Percentiles rank a stretch among this genome's conserved stretches.
Conservation (phyloP, 208 protist genomes). For the Crithidia bombi region DNA sequence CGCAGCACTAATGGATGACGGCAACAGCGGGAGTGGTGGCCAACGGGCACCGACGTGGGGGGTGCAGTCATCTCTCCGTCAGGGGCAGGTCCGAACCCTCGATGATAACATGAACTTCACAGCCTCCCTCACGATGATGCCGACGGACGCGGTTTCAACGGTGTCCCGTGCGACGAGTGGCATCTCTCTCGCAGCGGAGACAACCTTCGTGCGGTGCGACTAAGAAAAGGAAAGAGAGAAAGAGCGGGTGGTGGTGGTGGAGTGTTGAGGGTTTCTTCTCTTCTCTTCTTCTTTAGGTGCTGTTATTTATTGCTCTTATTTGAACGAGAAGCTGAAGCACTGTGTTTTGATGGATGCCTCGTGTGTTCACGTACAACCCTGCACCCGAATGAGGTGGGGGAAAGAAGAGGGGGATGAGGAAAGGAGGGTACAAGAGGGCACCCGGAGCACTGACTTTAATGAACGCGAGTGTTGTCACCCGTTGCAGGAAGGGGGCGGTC, state of each 20-base stretch:
- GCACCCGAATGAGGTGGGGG: no score
- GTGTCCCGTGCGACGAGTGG: constrained; percentile 18
- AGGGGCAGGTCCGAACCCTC: constrained; percentile 11
- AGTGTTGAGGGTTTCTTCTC: background rate
- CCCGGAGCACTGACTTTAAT: no score
- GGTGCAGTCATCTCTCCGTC: background rate
- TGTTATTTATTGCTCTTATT: background rate
- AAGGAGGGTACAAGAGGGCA: no score
- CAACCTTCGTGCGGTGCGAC: constrained; percentile 13
- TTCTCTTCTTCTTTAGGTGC: background rate
- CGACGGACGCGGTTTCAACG: constrained; percentile 6
- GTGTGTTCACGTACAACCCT: no score
- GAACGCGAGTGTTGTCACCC: background rate
- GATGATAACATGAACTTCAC: constrained; percentile 12
- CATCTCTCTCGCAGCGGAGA: constrained; percentile 18
- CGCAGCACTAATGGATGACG: background rate
- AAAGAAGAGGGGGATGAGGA: no score
- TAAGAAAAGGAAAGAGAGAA: background rate
- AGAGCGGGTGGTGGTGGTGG: background rate
- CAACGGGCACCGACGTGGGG: background rate
- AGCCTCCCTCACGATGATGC: constrained; percentile 9
- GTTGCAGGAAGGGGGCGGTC: background rate
- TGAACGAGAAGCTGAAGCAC: no score
- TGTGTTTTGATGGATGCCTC: no score
- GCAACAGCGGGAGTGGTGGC: background rate